A percentile compares a stretch with the other conserved stretches of the same genome.
Conservation (phyloP, 768 basidiomycete genomes). For the Boletus sp. region DNA sequence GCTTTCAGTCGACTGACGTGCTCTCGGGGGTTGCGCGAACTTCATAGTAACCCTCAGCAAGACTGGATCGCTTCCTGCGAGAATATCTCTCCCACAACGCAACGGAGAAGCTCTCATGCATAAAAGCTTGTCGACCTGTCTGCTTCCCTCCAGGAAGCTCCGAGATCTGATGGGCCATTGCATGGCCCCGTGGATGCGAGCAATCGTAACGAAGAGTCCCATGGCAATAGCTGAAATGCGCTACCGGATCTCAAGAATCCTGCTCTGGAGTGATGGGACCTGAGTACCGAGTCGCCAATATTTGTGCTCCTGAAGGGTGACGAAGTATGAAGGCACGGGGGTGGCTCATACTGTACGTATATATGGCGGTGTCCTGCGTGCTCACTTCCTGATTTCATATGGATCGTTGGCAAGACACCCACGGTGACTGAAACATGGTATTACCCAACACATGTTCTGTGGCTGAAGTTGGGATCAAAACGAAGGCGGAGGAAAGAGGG, state of each 20-base stretch:
- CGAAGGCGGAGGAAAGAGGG: neutral
- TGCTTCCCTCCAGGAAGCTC: neutral
- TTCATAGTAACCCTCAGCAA: neutral
- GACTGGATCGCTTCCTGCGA: neutral
- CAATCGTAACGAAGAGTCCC: neutral
- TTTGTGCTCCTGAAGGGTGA: neutral
- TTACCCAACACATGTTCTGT: neutral
- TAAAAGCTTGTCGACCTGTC: neutral
- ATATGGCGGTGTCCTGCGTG: neutral
- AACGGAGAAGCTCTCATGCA: neutral
- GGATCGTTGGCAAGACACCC: conserved; percentile 2
- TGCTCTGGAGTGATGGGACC: neutral
- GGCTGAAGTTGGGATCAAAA: neutral
- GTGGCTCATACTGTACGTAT: neutral
- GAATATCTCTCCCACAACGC: neutral
- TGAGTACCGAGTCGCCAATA: neutral
- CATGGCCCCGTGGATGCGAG: neutral
- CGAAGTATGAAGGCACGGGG: neutral
- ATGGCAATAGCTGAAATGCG: neutral
- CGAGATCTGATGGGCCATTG: neutral
- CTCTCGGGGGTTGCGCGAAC: neutral
- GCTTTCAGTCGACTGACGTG: neutral
- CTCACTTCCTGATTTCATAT: conserved; percentile 6
- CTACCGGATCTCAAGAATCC: neutral
- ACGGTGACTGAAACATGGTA: neutral